phyloP scores from a whole-genome alignment of 306 rosid genomes.

The Trifolium repens region DNA sequence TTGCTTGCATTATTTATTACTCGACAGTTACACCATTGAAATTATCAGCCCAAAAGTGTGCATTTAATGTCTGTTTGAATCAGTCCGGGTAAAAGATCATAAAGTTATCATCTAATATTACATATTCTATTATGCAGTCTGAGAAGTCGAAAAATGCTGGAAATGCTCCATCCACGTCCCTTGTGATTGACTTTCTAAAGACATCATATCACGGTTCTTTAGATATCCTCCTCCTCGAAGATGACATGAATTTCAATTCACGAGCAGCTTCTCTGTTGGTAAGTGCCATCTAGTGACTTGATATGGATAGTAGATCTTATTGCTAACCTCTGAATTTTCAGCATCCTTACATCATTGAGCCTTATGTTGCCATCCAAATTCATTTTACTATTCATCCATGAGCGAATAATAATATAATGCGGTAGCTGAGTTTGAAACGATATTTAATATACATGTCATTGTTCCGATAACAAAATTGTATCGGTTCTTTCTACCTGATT shows the following conservation, averaged over 20 bases:
- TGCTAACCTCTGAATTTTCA: neutral
- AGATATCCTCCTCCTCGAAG: slow-evolving; percentile 79
- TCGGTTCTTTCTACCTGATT: slow-evolving; percentile 11
- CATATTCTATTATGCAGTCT: slow-evolving; percentile 57
- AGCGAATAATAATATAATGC: neutral
- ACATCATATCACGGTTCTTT: slow-evolving; percentile 68
- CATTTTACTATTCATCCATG: slow-evolving; percentile 6
- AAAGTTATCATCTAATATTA: slow-evolving; percentile 22
- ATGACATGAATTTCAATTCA: slow-evolving; percentile 74
- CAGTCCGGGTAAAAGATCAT: neutral
- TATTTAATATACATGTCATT: slow-evolving; percentile 14
- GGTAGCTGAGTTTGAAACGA: slow-evolving; percentile 19
- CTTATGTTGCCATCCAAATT: slow-evolving; percentile 25
- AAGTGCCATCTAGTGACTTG: slow-evolving; percentile 44
- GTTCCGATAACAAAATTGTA: slow-evolving; percentile 20
- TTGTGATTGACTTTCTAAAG: slow-evolving; percentile 69
- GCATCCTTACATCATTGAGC: slow-evolving; percentile 26
- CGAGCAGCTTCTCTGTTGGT: slow-evolving; percentile 74
- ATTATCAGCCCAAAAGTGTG: slow-evolving; percentile 27
- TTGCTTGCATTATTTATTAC: slow-evolving; percentile 32
- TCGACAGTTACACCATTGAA: slow-evolving; percentile 17
- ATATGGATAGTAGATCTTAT: slow-evolving; percentile 12
- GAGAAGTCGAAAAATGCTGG: slow-evolving; percentile 90
- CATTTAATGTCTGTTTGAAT: slow-evolving; percentile 31
- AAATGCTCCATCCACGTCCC: slow-evolving; percentile 71